phyloP scores from a whole-genome alignment of 805 yeast species.

The Yarrowia sp. region DNA sequence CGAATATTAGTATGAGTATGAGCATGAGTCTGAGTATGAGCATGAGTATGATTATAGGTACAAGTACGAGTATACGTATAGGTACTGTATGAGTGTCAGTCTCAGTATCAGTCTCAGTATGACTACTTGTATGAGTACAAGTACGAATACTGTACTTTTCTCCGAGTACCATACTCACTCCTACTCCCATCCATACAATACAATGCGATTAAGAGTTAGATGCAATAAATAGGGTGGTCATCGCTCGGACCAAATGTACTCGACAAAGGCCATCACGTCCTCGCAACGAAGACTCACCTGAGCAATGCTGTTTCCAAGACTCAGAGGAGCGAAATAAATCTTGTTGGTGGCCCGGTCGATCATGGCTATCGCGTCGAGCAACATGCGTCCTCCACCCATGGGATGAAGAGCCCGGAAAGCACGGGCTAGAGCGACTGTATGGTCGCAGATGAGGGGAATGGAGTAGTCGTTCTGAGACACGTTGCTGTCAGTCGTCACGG shows the following conservation, averaged over 20 bases:
- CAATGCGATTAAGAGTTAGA: background rate
- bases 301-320: constrained; percentile 16
- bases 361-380: constrained; percentile 35
- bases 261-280: constrained; percentile 18
- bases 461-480: background rate
- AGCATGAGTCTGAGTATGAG: no score
- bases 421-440: constrained; percentile 32
- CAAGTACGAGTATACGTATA: no score
- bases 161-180: no score
- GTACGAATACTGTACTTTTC: no score
- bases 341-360: constrained; percentile 30
- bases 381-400: constrained; percentile 36
- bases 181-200: no score
- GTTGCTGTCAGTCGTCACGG: background rate
- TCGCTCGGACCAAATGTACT: constrained; percentile 26
- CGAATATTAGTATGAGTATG: no score
- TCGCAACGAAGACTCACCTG: constrained; percentile 12
- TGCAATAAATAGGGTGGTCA: background rate
- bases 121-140: no score
- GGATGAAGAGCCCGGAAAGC: constrained; percentile 37
- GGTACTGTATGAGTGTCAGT: no score
- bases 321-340: constrained; percentile 25
- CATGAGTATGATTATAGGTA: no score
- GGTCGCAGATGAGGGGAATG: constrained; percentile 32
- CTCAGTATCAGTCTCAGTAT: no score